A percentile compares a stretch with the other conserved stretches of the same genome.
Conservation (phyloP, 78 protist genomes). For the Bodo saltans region DNA sequence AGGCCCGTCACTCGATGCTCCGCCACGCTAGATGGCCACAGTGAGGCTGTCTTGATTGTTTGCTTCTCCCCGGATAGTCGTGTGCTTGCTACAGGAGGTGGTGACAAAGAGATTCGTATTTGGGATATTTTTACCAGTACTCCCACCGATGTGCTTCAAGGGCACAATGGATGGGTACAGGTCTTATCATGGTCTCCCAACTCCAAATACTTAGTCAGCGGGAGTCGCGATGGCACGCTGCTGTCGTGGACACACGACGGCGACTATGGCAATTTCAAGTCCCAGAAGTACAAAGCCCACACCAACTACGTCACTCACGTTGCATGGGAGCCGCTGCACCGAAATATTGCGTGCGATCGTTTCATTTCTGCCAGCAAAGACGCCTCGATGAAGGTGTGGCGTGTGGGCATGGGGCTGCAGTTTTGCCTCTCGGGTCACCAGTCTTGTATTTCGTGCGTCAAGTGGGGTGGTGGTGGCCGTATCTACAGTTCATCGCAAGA, state of each 20-base stretch:
- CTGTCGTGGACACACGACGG: slow-evolving; percentile 64
- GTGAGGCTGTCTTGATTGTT: slow-evolving; percentile 78
- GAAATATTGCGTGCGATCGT: slow-evolving; percentile 44
- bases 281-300: slow-evolving; percentile 55
- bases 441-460: slow-evolving; percentile 75
- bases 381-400: slow-evolving; percentile 82
- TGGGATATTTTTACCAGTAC: slow-evolving; percentile 89
- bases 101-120: slow-evolving; percentile 83
- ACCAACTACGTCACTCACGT: slow-evolving; percentile 74
- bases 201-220: slow-evolving; percentile 76
- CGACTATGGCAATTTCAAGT: slow-evolving; percentile 16
- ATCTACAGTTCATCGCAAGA: slow-evolving; percentile 89
- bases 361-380: slow-evolving; percentile 82
- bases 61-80: slow-evolving; percentile 87
- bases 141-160: slow-evolving; percentile 59
- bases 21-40: slow-evolving; percentile 73
- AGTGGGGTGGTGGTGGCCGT: slow-evolving; percentile 93
- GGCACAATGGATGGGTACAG: slow-evolving; percentile 84
- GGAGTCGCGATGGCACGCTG: slow-evolving; percentile 69
- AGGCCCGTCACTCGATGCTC: slow-evolving; percentile 83
- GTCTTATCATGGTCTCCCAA: slow-evolving; percentile 89
- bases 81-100: slow-evolving; percentile 72
- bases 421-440: slow-evolving; percentile 77
- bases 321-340: slow-evolving; percentile 94
- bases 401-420: slow-evolving; percentile 27